Evolutionary conservation across 345 rosid species (phyloP).

Genomic region (Trapa bicornis): DNA sequence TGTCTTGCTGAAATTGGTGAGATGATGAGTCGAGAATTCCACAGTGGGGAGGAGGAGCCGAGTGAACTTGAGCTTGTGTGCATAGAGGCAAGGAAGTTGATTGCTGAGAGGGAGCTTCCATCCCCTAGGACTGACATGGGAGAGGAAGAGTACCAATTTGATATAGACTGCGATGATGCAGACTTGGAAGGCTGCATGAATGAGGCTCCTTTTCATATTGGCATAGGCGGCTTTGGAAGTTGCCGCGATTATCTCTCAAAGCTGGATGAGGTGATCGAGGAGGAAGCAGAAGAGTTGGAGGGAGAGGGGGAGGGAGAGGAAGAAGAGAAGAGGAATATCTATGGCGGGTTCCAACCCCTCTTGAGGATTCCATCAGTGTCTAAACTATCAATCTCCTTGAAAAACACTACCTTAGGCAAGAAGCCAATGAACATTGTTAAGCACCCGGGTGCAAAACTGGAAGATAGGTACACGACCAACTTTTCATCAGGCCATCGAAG

Average conservation of each 20-base stretch:
- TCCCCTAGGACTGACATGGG: slow-evolving; percentile 47
- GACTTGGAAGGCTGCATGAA: slow-evolving; percentile 35
- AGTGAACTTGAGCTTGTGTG: slow-evolving; percentile 91
- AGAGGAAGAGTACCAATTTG: slow-evolving; percentile 66
- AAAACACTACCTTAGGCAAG: slow-evolving; percentile 45
- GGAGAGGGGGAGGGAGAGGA: slow-evolving; percentile 24
- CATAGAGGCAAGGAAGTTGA: slow-evolving; percentile 66
- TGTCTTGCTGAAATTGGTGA: slow-evolving; percentile 96
- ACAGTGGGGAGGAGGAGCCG: slow-evolving; percentile 79
- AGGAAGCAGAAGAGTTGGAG: too few relatives aligned
- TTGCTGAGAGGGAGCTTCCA: slow-evolving; percentile 42
- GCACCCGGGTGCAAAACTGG: slow-evolving; percentile 32
- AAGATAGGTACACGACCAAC: slow-evolving; percentile 31
- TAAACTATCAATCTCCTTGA: slow-evolving; percentile 67
- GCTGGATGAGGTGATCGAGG: slow-evolving; percentile 52
- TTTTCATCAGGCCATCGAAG: slow-evolving; percentile 76
- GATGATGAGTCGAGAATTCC: slow-evolving; percentile 96
- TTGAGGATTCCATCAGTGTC: slow-evolving; percentile 37
- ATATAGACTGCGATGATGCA: slow-evolving; percentile 59
- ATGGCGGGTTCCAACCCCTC: slow-evolving; percentile 16
- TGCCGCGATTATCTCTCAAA: slow-evolving; percentile 49
- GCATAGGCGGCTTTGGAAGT: slow-evolving; percentile 30
- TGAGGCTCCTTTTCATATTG: slow-evolving; percentile 25
- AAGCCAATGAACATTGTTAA: slow-evolving; percentile 27
- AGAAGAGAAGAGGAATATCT: slow-evolving; percentile 18